phyloP scores from a whole-genome alignment of 2,329 filamentous ascomycete genomes.

The Sclerotinia subarctica region DNA sequence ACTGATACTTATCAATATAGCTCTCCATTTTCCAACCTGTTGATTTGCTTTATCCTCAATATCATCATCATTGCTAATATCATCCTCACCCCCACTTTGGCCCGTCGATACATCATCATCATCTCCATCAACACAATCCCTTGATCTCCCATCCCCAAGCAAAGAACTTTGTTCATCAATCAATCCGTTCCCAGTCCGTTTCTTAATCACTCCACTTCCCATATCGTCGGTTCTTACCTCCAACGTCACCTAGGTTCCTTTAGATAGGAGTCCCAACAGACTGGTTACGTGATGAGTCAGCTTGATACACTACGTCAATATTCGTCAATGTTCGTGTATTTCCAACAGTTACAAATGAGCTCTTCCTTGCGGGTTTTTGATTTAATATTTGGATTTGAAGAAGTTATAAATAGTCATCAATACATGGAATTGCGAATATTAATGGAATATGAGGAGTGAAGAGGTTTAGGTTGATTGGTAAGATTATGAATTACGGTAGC shows the following conservation, averaged over 20 bases:
- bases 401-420: background rate
- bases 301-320: background rate
- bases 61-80: constrained; percentile 27
- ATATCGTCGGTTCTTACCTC: constrained; percentile 6
- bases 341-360: background rate
- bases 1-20: constrained; percentile 49
- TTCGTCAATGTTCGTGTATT: background rate
- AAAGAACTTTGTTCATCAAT: constrained; percentile 29
- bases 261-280: background rate
- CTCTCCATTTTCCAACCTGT: constrained; percentile 37
- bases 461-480: background rate
- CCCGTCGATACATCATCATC: constrained; percentile 14
- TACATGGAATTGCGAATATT: background rate
- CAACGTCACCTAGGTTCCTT: background rate
- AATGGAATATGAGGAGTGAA: background rate
- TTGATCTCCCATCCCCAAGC: constrained; percentile 22
- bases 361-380: background rate
- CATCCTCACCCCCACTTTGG: background rate
- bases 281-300: background rate
- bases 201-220: background rate
- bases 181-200: constrained; percentile 1
- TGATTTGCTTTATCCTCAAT: constrained; percentile 38
- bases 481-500: background rate
- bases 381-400: background rate
- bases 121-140: background rate